Percentiles rank a stretch among this genome's conserved stretches.
Evolutionary conservation across 768 basidiomycete species (phyloP).

Genomic region (Dendrothele bispora): DNA sequence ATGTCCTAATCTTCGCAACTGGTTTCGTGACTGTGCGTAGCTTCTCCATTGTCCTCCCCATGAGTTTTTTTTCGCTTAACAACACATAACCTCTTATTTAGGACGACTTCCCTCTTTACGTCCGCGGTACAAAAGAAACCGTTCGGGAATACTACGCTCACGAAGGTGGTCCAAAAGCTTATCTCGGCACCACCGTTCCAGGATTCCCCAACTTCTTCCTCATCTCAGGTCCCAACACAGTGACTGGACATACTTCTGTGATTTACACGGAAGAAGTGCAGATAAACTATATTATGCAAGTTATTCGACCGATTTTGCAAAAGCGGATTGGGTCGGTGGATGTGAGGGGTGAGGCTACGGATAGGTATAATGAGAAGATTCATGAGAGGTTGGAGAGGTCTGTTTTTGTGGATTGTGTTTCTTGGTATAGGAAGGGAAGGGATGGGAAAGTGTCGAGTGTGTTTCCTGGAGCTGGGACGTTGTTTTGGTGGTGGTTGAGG

Average conservation of each 20-base stretch:
- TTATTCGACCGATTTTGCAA: constrained; percentile 40
- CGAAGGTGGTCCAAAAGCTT: constrained; percentile 43
- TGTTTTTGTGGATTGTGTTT: constrained; percentile 33
- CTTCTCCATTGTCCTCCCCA: neutral
- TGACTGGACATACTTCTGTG: constrained; percentile 45
- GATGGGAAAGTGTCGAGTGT: constrained; percentile 25
- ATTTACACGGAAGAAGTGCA: constrained; percentile 40
- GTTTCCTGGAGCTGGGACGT: constrained; percentile 30
- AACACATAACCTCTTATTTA: constrained; percentile 9
- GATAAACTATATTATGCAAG: constrained; percentile 41
- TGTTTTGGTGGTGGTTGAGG: constrained; percentile 36
- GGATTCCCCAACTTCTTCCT: constrained; percentile 46
- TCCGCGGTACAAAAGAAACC: constrained; percentile 29
- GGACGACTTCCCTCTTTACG: constrained; percentile 33
- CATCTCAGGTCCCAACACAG: constrained; percentile 41
- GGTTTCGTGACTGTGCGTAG: constrained; percentile 30
- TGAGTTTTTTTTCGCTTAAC: neutral
- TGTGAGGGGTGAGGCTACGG: constrained; percentile 34
- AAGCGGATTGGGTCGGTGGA: constrained; percentile 33
- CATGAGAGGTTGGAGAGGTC: constrained; percentile 31
- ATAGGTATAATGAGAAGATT: constrained; percentile 39
- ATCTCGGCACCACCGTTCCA: constrained; percentile 41
- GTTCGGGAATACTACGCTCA: constrained; percentile 40
- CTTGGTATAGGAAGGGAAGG: constrained; percentile 33
- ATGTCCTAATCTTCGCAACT: constrained; percentile 41